A percentile compares a stretch with the other conserved stretches of the same genome.
These are phyloP conservation scores for Blumeria graminis DNA, from an alignment of 2,329 filamentous ascomycete species.

Conservation along the genomic window DNA sequence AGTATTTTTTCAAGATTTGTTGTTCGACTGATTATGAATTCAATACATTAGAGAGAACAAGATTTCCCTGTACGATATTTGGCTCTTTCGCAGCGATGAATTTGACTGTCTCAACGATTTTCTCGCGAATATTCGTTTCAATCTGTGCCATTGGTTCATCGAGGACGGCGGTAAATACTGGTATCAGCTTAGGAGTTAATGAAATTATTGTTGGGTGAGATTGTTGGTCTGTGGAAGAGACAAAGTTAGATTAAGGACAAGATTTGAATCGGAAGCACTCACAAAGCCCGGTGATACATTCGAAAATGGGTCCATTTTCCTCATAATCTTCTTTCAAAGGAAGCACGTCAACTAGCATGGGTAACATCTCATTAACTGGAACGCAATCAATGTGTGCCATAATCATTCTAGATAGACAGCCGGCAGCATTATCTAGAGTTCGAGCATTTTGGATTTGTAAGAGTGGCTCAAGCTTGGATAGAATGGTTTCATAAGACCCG, in stretches of 20 bases:
- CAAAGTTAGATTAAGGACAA: neutral
- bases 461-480: conserved; percentile 67
- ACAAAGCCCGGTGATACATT: conserved; percentile 75
- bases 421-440: conserved; percentile 78
- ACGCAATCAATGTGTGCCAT: conserved; percentile 64
- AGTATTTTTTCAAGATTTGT: too few relatives aligned
- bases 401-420: conserved; percentile 82
- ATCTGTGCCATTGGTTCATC: conserved; percentile 51
- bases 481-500: conserved; percentile 51
- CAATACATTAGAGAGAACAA: too few relatives aligned
- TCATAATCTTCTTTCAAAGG: conserved; percentile 85
- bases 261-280: conserved; percentile 15
- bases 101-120: conserved; percentile 38
- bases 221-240: conserved; percentile 27
- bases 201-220: conserved; percentile 44
- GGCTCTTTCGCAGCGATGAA: conserved; percentile 13
- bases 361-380: conserved; percentile 60
- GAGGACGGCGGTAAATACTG: conserved; percentile 50
- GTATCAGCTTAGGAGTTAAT: conserved; percentile 43
- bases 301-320: conserved; percentile 85
- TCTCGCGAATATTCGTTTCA: conserved; percentile 41
- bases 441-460: conserved; percentile 55
- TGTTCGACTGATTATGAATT: too few relatives aligned
- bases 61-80: conserved; percentile 10
- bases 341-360: conserved; percentile 51